phyloP scores from a whole-genome alignment of 2,329 filamentous ascomycete genomes.

The Colletotrichum filicis region DNA sequence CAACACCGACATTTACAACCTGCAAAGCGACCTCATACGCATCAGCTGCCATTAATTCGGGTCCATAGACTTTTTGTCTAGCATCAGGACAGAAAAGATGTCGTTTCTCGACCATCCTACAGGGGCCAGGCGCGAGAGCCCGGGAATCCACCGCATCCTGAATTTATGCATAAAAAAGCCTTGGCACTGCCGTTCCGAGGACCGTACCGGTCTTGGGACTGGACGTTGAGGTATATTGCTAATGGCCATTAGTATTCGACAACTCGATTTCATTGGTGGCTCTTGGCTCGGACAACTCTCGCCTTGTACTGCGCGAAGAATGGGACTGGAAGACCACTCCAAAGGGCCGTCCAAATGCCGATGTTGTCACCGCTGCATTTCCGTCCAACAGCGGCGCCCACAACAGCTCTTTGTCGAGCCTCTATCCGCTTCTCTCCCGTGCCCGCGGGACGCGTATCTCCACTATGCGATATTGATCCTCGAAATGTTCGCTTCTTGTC shows the following conservation, averaged over 20 bases:
- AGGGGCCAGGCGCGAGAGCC: not conserved
- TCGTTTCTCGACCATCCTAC: not conserved
- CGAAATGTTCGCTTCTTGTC: not conserved
- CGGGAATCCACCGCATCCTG: not conserved
- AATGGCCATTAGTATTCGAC: not conserved
- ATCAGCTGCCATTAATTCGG: not conserved
- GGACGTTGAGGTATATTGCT: not conserved
- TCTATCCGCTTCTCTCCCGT: not conserved
- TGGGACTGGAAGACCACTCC: not conserved
- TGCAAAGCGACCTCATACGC: not conserved
- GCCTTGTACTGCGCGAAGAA: not conserved
- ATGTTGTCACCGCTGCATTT: not conserved
- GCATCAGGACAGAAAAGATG: not conserved
- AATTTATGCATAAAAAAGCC: conserved; percentile 25
- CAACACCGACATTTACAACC: not conserved
- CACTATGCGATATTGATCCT: not conserved
- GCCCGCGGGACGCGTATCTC: not conserved
- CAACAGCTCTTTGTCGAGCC: not conserved
- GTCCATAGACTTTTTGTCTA: not conserved
- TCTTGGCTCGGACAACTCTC: not conserved
- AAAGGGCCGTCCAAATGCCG: not conserved
- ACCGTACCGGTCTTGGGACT: not conserved
- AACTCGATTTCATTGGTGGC: not conserved
- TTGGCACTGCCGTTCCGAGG: not conserved
- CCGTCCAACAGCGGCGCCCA: not conserved